Conservation (phyloP, 805 yeast species). For the Spathaspora passalidarum region DNA sequence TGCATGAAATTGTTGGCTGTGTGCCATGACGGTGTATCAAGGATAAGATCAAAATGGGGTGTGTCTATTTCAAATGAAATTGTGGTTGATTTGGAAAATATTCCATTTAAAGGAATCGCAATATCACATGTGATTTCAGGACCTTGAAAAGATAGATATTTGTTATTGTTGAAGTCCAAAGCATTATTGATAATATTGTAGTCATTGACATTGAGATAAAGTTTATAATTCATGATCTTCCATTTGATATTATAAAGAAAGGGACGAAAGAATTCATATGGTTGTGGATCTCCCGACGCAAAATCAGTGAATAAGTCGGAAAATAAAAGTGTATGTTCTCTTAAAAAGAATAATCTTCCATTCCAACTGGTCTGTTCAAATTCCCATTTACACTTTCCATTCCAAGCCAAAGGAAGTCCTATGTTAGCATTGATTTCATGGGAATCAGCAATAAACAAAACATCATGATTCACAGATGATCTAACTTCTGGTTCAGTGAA, state of each 20-base stretch:
- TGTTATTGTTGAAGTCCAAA: slow-evolving; percentile 75
- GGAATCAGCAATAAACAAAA: slow-evolving; percentile 59
- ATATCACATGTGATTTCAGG: slow-evolving; percentile 46
- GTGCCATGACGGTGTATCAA: slow-evolving; percentile 91
- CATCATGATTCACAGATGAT: slow-evolving; percentile 86
- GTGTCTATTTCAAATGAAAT: slow-evolving; percentile 53
- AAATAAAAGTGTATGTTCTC: slow-evolving; percentile 78
- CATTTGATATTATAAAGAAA: slow-evolving; percentile 60
- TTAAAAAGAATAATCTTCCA: slow-evolving; percentile 59
- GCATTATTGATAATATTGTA: slow-evolving; percentile 88
- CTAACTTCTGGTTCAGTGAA: slow-evolving; percentile 61
- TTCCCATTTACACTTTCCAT: slow-evolving; percentile 69
- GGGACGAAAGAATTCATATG: slow-evolving; percentile 78
- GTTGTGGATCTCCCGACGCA: slow-evolving; percentile 63
- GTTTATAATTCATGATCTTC: slow-evolving; percentile 52
- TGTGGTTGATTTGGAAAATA: slow-evolving; percentile 49
- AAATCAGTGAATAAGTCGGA: slow-evolving; percentile 77
- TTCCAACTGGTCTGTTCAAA: slow-evolving; percentile 52
- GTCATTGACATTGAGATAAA: slow-evolving; percentile 80
- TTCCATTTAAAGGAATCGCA: slow-evolving; percentile 56
- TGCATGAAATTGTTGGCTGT: slow-evolving; percentile 72
- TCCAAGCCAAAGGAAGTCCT: slow-evolving; percentile 80
- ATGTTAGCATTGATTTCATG: slow-evolving; percentile 56
- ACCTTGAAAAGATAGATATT: slow-evolving; percentile 73
- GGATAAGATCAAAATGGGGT: slow-evolving; percentile 54